A percentile compares a stretch with the other conserved stretches of the same genome.
Conservation (phyloP, 352 stramenopile species). For the Saprolegnia parasitica region DNA sequence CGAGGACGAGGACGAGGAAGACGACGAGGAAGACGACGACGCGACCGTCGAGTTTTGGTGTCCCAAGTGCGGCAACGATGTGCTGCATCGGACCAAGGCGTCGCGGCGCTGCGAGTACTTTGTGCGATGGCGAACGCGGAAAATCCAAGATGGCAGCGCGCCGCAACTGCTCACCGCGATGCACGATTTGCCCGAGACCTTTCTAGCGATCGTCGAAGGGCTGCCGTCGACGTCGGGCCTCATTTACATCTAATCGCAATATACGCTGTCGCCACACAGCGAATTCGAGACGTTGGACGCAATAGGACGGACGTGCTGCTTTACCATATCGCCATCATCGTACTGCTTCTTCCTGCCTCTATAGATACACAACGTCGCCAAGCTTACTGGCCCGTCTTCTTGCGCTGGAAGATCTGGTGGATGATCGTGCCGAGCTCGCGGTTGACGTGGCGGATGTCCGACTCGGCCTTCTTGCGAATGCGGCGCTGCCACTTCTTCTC, state of each 20-base stretch:
- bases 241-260: too few relatives aligned
- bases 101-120: neutral
- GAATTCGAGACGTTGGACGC: too few relatives aligned
- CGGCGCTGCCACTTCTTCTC: slow-evolving; percentile 81
- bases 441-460: slow-evolving; percentile 75
- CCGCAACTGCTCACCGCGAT: neutral
- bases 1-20: neutral
- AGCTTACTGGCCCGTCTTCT: slow-evolving; percentile 44
- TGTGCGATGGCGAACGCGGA: too few relatives aligned
- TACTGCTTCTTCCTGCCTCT: too few relatives aligned
- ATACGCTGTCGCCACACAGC: too few relatives aligned
- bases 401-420: slow-evolving; percentile 75
- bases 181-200: neutral
- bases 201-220: neutral
- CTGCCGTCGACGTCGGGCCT: too few relatives aligned
- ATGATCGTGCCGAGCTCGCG: slow-evolving; percentile 79
- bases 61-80: slow-evolving; percentile 3
- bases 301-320: too few relatives aligned
- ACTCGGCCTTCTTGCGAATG: slow-evolving; percentile 75
- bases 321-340: neutral
- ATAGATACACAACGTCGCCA: too few relatives aligned
- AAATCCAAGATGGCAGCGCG: too few relatives aligned
- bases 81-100: neutral
- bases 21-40: slow-evolving; percentile 5
- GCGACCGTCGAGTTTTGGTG: neutral